These are phyloP conservation scores for Trichoderma gamsii DNA, from an alignment of 495 filamentous ascomycete species.

Conservation along the genomic window DNA sequence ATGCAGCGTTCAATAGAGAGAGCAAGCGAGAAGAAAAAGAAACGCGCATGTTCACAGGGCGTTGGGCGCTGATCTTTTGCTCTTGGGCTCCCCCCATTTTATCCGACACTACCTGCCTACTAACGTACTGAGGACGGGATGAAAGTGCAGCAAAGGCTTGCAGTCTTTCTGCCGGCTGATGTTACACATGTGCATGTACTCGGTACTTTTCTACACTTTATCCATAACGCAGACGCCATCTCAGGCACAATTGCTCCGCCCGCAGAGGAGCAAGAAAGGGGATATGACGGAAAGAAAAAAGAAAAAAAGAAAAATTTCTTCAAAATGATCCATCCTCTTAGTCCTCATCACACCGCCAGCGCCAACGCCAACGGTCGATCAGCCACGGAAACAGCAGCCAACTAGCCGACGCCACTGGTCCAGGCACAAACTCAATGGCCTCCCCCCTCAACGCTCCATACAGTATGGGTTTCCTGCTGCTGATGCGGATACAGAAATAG, in stretches of 20 bases:
- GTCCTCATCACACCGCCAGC: neutral
- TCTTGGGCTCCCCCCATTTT: too few relatives aligned
- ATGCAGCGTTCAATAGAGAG: neutral
- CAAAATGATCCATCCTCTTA: neutral
- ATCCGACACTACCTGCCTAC: too few relatives aligned
- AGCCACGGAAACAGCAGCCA: neutral
- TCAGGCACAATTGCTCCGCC: neutral
- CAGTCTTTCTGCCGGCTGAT: neutral
- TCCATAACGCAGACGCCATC: neutral
- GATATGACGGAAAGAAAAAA: neutral
- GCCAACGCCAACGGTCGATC: neutral
- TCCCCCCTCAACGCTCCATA: neutral
- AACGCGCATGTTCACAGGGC: too few relatives aligned
- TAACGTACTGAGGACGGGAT: neutral
- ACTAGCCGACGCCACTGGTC: neutral
- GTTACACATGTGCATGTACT: neutral
- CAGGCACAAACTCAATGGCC: constrained; percentile 10
- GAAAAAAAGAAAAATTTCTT: neutral
- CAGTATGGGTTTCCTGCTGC: neutral
- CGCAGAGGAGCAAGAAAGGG: too few relatives aligned
- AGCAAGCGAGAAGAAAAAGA: too few relatives aligned
- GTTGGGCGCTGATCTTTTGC: too few relatives aligned
- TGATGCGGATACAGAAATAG: neutral
- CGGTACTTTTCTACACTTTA: neutral
- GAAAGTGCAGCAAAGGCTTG: too few relatives aligned